phyloP scores from a whole-genome alignment of 2,329 filamentous ascomycete genomes.

The Tolypocladium inflatum region DNA sequence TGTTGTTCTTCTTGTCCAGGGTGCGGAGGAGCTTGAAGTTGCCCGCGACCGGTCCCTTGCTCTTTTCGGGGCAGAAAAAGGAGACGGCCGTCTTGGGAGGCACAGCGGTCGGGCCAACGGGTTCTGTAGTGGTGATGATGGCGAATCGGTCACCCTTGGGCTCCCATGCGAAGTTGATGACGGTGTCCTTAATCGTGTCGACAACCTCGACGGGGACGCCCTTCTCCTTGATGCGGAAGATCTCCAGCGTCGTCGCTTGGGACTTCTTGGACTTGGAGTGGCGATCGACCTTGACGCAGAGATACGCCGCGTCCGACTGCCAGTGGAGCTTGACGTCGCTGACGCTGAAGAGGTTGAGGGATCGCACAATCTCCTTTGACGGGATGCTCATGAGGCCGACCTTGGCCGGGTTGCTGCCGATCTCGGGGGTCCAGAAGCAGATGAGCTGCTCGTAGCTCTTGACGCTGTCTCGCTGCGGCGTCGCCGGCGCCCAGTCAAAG shows the following conservation, averaged over 20 bases:
- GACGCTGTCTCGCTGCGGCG: slow-evolving; percentile 69
- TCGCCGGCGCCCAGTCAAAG: slow-evolving; percentile 93
- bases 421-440: slow-evolving; percentile 98
- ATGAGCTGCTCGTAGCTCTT: slow-evolving; percentile 93
- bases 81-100: slow-evolving; percentile 88
- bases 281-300: slow-evolving; percentile 97
- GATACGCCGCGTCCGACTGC: slow-evolving; percentile 89
- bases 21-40: slow-evolving; percentile 97
- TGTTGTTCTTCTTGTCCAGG: slow-evolving; percentile 98
- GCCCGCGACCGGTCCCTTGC: slow-evolving; percentile 68
- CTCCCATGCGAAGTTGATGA: slow-evolving; percentile 99
- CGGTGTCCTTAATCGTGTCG: slow-evolving; percentile 94
- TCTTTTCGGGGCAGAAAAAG: slow-evolving; percentile 96
- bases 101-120: slow-evolving; percentile 66
- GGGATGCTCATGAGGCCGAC: slow-evolving; percentile 95
- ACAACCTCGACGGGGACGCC: slow-evolving; percentile 97
- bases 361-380: slow-evolving; percentile 87
- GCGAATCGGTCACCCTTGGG: slow-evolving; percentile 97
- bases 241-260: slow-evolving; percentile 91
- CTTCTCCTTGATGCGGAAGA: slow-evolving; percentile 96
- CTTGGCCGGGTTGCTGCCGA: slow-evolving; percentile 95
- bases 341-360: slow-evolving; percentile 95
- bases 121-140: slow-evolving; percentile 89
- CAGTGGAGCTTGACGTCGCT: slow-evolving; percentile 97
- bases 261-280: slow-evolving; percentile 99